These are phyloP conservation scores for Wickerhamiella azyma DNA, from an alignment of 805 yeast species.

Conservation along the genomic window DNA sequence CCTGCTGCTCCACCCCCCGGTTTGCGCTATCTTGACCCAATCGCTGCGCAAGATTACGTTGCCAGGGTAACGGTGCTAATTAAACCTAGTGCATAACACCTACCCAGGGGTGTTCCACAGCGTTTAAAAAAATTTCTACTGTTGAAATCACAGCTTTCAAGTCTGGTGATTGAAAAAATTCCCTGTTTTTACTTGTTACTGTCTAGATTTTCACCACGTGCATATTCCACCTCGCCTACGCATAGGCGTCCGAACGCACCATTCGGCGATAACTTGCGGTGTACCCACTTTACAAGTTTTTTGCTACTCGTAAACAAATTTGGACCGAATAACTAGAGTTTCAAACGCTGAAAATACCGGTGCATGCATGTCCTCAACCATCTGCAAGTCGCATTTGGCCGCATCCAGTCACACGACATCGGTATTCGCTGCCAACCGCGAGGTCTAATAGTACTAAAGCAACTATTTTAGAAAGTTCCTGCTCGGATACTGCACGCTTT, in stretches of 20 bases:
- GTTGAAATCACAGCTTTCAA: too few relatives aligned
- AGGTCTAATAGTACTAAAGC: background rate
- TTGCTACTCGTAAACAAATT: background rate
- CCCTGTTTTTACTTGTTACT: background rate
- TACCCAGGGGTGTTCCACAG: background rate
- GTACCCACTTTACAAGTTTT: too few relatives aligned
- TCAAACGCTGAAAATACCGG: too few relatives aligned
- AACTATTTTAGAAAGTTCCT: background rate
- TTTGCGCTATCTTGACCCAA: slow-evolving; percentile 7
- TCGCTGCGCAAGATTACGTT: background rate
- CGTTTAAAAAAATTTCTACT: too few relatives aligned
- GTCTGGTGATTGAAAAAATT: background rate
- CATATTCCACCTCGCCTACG: background rate
- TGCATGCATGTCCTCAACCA: too few relatives aligned
- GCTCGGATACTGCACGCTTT: too few relatives aligned
- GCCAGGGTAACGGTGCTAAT: background rate
- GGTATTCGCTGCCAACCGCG: background rate
- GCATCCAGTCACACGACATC: background rate
- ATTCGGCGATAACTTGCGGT: background rate
- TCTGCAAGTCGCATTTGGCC: background rate
- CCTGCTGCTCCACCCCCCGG: background rate
- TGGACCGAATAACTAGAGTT: background rate
- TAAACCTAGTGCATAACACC: background rate
- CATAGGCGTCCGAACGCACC: background rate
- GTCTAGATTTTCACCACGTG: background rate